A percentile compares a stretch with the other conserved stretches of the same genome.
These are phyloP conservation scores for Cucumis melo DNA, from an alignment of 306 rosid species.

Conservation along the genomic window DNA sequence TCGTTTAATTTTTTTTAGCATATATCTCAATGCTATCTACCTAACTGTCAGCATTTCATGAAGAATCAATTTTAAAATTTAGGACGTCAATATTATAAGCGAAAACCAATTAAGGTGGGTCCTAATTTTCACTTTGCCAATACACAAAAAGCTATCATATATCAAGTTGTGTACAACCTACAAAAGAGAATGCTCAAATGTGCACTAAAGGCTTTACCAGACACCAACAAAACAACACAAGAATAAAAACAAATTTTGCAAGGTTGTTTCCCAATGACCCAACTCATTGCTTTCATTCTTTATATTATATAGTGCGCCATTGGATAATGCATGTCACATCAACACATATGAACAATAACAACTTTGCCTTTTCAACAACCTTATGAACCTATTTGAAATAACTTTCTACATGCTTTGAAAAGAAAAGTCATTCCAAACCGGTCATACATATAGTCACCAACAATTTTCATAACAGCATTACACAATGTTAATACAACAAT, in stretches of 20 bases:
- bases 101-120: not conserved
- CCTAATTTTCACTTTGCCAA: not conserved
- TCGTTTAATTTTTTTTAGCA: too few relatives aligned
- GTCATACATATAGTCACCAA: too few relatives aligned
- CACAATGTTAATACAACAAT: not conserved
- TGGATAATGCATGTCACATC: not conserved
- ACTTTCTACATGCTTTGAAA: not conserved
- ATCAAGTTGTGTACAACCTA: not conserved
- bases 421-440: too few relatives aligned
- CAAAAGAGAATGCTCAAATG: not conserved
- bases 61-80: not conserved
- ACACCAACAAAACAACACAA: not conserved
- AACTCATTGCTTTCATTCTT: not conserved
- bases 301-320: not conserved
- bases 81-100: not conserved
- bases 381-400: too few relatives aligned
- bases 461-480: too few relatives aligned
- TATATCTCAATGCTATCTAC: not conserved
- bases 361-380: not conserved
- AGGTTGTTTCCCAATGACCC: conserved; percentile 3
- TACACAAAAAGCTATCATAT: not conserved
- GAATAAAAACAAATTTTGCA: not conserved
- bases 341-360: not conserved
- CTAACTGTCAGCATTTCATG: not conserved
- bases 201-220: not conserved